Percentiles rank a stretch among this genome's conserved stretches.
These are phyloP conservation scores for Tylopilus sp. DNA, from an alignment of 1,284 basidiomycete species.

Conservation along the genomic window DNA sequence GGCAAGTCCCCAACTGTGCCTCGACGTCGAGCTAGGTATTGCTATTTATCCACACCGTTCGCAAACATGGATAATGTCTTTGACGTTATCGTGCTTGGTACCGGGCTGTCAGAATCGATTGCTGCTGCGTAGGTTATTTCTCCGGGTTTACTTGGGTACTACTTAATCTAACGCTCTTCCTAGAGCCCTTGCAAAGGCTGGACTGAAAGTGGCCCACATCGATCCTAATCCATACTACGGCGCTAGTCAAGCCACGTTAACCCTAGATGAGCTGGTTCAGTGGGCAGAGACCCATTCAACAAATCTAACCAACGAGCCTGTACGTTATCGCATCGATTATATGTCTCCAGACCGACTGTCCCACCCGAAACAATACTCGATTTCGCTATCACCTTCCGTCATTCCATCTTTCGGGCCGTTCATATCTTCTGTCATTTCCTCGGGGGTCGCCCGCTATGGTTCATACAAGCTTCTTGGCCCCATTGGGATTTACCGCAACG, in stretches of 20 bases:
- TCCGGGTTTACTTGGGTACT: background rate
- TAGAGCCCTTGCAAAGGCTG: constrained; percentile 86
- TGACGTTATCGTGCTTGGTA: constrained; percentile 84
- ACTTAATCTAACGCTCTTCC: constrained; percentile 16
- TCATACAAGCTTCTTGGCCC: constrained; percentile 86
- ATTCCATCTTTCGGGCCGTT: constrained; percentile 80
- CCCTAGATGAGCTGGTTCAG: constrained; percentile 73
- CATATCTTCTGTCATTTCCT: constrained; percentile 78
- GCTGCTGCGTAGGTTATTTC: constrained; percentile 72
- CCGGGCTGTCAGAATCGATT: constrained; percentile 86
- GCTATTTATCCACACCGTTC: too few species aligned
- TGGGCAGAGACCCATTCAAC: constrained; percentile 56
- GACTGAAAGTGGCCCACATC: constrained; percentile 84
- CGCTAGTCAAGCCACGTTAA: constrained; percentile 77
- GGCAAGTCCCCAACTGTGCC: constrained; percentile 22
- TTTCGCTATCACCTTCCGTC: constrained; percentile 82
- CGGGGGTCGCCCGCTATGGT: constrained; percentile 88
- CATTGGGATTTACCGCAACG: constrained; percentile 59
- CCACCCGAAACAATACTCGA: constrained; percentile 75
- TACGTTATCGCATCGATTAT: constrained; percentile 44
- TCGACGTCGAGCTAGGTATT: background rate
- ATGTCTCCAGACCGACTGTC: constrained; percentile 45
- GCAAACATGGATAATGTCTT: constrained; percentile 55
- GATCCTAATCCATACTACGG: constrained; percentile 89
- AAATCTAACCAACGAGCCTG: constrained; percentile 20